Conservation (phyloP, 2,329 filamentous ascomycete genomes). For the Lecanicillium sp. region DNA sequence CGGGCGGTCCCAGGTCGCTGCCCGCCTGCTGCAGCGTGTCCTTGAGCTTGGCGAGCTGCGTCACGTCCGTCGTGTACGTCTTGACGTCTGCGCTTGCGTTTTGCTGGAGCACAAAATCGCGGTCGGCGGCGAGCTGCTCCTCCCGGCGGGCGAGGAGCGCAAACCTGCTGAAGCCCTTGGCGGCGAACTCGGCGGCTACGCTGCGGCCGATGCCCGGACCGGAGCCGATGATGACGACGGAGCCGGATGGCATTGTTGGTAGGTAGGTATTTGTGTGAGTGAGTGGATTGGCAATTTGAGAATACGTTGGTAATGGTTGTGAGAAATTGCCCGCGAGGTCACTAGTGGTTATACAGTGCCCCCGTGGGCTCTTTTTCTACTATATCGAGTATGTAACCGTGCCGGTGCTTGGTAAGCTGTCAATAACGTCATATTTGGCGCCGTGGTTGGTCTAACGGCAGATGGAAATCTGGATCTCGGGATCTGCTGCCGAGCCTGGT, state of each 20-base stretch:
- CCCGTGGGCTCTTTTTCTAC: no score
- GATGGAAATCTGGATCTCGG: no score
- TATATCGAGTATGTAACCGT: no score
- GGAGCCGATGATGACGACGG: slow-evolving; percentile 71
- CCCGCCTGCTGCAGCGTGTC: slow-evolving; percentile 32
- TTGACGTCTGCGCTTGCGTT: slow-evolving; percentile 23
- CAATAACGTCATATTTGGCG: no score
- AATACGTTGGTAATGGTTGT: no score
- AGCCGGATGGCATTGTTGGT: neutral
- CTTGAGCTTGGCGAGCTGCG: slow-evolving; percentile 27
- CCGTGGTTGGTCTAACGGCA: no score
- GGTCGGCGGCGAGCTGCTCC: slow-evolving; percentile 29
- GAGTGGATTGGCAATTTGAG: no score
- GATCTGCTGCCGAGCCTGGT: no score
- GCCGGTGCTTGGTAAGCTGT: no score
- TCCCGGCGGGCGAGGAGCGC: slow-evolving; percentile 38
- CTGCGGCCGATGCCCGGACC: slow-evolving; percentile 92
- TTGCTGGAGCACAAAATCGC: slow-evolving; percentile 20
- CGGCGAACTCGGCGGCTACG: slow-evolving; percentile 74
- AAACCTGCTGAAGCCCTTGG: slow-evolving; percentile 66
- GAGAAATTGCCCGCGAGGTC: no score
- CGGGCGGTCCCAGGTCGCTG: slow-evolving; percentile 30
- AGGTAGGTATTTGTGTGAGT: no score
- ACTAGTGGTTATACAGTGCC: no score
- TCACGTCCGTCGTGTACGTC: slow-evolving; percentile 35